Evolutionary conservation across 495 filamentous ascomycete genomes (phyloP).

Genomic region (Aspergillus bertholletiae): DNA sequence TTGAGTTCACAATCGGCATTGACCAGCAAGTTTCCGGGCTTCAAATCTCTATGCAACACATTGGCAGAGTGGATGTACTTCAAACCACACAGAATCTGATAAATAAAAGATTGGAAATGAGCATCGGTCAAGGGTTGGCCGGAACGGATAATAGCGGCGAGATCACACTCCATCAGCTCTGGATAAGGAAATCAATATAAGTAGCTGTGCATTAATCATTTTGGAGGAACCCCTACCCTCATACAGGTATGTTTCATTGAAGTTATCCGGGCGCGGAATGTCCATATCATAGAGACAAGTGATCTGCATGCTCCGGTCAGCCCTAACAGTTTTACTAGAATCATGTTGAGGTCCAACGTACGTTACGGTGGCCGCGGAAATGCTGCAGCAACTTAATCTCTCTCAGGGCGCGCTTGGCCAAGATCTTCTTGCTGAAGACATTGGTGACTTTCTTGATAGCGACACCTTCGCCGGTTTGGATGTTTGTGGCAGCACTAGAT

Average conservation of each 20-base stretch:
- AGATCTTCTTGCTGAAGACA: conserved; percentile 99
- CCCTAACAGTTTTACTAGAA: conserved; percentile 12
- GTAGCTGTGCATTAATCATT: not conserved
- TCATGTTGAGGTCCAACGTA: conserved; percentile 32
- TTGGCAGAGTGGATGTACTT: conserved; percentile 99
- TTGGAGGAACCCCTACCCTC: conserved; percentile 61
- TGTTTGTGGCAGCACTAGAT: conserved; percentile 85
- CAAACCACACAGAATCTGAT: conserved; percentile 90
- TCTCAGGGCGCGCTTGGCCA: conserved; percentile 93
- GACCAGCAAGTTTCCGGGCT: conserved; percentile 93
- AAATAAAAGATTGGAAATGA: conserved; percentile 93
- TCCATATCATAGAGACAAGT: conserved; percentile 99
- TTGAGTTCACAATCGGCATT: conserved; percentile 99
- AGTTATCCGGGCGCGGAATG: conserved; percentile 94
- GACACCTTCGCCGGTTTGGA: conserved; percentile 88
- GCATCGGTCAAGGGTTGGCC: conserved; percentile 95
- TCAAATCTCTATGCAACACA: conserved; percentile 92
- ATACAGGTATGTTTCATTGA: conserved; percentile 98
- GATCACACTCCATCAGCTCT: conserved; percentile 99
- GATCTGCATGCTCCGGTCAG: conserved; percentile 59
- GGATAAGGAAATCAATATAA: conserved; percentile 3
- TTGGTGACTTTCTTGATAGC: conserved; percentile 99
- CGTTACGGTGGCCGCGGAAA: conserved; percentile 84
- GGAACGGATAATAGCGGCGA: conserved; percentile 96
- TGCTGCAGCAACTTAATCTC: conserved; percentile 99